These are phyloP conservation scores for Amanita rimosa DNA, from an alignment of 768 basidiomycete genomes.

Conservation along the genomic window DNA sequence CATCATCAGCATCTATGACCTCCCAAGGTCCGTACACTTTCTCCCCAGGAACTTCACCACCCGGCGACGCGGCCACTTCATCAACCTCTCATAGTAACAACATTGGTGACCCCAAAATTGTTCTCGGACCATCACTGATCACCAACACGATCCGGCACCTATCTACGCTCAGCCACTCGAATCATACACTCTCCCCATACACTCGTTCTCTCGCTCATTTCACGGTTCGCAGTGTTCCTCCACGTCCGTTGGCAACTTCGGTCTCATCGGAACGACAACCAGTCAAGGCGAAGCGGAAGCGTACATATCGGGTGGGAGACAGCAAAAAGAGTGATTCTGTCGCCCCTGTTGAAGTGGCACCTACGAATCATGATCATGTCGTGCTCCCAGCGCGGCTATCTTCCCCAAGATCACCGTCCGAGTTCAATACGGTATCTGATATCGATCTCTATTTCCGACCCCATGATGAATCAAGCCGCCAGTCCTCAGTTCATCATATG, in stretches of 20 bases:
- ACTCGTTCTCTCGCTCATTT: constrained; percentile 86
- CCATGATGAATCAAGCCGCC: constrained; percentile 10
- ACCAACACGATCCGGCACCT: constrained; percentile 78
- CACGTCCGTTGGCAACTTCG: constrained; percentile 25
- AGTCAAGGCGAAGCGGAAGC: constrained; percentile 66
- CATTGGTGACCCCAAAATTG: constrained; percentile 37
- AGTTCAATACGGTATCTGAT: constrained; percentile 26
- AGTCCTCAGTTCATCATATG: background rate
- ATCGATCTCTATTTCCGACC: constrained; percentile 66
- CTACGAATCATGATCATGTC: constrained; percentile 5
- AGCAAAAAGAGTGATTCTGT: constrained; percentile 10
- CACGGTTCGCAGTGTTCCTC: constrained; percentile 83
- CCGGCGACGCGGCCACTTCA: constrained; percentile 9
- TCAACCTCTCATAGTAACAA: constrained; percentile 17
- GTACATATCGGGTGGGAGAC: constrained; percentile 53
- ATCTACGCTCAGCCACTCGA: constrained; percentile 75
- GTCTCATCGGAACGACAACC: constrained; percentile 35
- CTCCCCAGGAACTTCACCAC: constrained; percentile 13
- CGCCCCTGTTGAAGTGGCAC: background rate
- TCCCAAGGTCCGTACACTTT: constrained; percentile 9
- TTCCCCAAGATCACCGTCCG: constrained; percentile 9
- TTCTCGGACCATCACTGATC: constrained; percentile 52
- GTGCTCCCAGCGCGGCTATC: constrained; percentile 9
- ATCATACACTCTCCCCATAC: constrained; percentile 92
- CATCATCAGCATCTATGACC: constrained; percentile 17